Percentiles rank a stretch among this genome's conserved stretches.
These are phyloP conservation scores for Russula abietina DNA, from an alignment of 768 basidiomycete genomes.

Conservation along the genomic window DNA sequence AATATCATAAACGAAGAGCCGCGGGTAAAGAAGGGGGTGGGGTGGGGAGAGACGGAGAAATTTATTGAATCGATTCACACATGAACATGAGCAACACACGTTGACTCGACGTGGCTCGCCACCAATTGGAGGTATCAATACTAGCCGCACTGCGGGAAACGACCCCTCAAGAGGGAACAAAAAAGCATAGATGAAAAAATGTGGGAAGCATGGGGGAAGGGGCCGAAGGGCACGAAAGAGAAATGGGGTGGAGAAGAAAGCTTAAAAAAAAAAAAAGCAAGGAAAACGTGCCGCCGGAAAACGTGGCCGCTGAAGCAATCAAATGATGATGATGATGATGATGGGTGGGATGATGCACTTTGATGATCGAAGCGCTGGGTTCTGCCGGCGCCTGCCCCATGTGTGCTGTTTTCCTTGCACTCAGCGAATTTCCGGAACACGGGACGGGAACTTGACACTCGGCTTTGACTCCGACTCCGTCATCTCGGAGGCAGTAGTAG, in stretches of 20 bases:
- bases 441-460: not conserved
- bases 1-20: not conserved
- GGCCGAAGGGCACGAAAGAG: no score
- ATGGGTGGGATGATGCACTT: no score
- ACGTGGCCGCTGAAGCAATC: not conserved
- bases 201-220: not conserved
- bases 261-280: not conserved
- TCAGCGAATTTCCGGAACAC: not conserved
- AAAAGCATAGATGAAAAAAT: not conserved
- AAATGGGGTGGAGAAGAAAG: not conserved
- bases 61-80: not conserved
- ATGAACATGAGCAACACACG: constrained; percentile 2
- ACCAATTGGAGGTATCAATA: not conserved
- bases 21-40: not conserved
- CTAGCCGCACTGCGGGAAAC: not conserved
- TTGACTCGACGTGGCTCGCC: not conserved
- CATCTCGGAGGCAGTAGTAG: not conserved
- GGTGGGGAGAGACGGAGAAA: not conserved
- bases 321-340: not conserved
- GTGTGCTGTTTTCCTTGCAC: no score
- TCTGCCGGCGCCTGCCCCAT: not conserved
- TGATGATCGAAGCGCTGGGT: not conserved
- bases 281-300: not conserved
- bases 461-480: not conserved
- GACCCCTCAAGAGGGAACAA: not conserved